These are phyloP conservation scores for Calonectria leucothoes DNA, from an alignment of 2,329 filamentous ascomycete genomes.

Conservation along the genomic window DNA sequence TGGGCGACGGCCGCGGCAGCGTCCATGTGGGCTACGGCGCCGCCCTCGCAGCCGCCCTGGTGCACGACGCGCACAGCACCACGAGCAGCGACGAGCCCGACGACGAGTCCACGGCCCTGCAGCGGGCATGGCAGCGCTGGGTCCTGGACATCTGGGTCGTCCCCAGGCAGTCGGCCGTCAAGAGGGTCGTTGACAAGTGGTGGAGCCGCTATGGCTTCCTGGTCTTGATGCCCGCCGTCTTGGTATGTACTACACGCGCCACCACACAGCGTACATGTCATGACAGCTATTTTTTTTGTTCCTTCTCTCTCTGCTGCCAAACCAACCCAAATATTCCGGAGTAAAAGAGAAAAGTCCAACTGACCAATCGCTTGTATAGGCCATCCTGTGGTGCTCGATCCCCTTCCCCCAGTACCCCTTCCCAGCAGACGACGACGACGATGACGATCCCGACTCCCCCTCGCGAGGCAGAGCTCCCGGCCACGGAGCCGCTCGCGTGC, in stretches of 20 bases:
- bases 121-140: constrained; percentile 50
- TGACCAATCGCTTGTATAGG: constrained; percentile 51
- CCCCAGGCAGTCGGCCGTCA: constrained; percentile 69
- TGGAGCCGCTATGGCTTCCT: constrained; percentile 72
- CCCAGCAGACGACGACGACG: constrained; percentile 56
- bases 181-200: constrained; percentile 70
- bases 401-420: constrained; percentile 74
- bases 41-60: constrained; percentile 58
- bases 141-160: constrained; percentile 69
- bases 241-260: constrained; percentile 57
- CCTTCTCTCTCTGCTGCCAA: neutral
- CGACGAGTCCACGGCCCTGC: constrained; percentile 49
- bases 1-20: constrained; percentile 58
- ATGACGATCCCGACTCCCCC: constrained; percentile 42
- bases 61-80: constrained; percentile 40
- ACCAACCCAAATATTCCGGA: neutral
- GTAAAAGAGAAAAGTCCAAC: neutral
- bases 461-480: constrained; percentile 62
- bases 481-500: constrained; percentile 72
- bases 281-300: neutral
- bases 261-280: neutral
- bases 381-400: constrained; percentile 73
- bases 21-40: constrained; percentile 69
- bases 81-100: constrained; percentile 44
- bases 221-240: constrained; percentile 68